Base-by-base conservation (phyloP, 116 monocot genomes). In the Iris pallida region DNA sequence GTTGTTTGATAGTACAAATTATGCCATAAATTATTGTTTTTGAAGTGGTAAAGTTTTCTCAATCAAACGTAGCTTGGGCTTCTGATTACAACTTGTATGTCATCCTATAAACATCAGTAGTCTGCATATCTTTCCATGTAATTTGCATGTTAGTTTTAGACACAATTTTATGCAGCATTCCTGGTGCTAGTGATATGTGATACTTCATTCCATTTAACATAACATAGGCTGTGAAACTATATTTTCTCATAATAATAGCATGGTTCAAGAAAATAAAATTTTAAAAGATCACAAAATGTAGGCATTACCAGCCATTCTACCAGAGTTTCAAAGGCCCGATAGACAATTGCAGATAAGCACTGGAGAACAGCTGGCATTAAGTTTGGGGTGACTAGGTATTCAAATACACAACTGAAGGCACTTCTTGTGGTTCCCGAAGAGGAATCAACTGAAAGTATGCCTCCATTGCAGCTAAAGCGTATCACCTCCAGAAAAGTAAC, bases 331-430 rank as follows among this genome's bases (percentile, higher is more conserved):
- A 93, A 90, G 63, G 98, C 87, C 59, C 83, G 73, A 60, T 88
- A 73, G 53, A 90, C 93, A 76, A 88, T 85, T 66, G 93, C 98
- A 52, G 85, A 90, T 82, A 98, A 84, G 71, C 93, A 93, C 55
- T 93, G 98, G 68, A 73, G 84, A 51, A 98, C 98, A 42, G 93
- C 88, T 20, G 92, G 92, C 65, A 86, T 66, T 56, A 98, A 73
- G 72, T 89, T 98, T 70, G 98, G 90, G 20, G 93, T 98, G 57
- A 81, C 78, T 46, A 98, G 88, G 65, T 98, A 98, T 65, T 98
- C 93, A 78, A 98, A 98, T 7, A 93, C 93, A 76, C 98, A 98
- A 75, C 74, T 77, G 57, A 98, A 98, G 11, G 93, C 93, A 80
- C 98, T 98, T 75, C 40, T 90, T 68, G 80, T 58, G 53, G 60